Evolutionary conservation across 129 eudicot genomes (phyloP).

Genomic region (Flaveria bidentis): DNA sequence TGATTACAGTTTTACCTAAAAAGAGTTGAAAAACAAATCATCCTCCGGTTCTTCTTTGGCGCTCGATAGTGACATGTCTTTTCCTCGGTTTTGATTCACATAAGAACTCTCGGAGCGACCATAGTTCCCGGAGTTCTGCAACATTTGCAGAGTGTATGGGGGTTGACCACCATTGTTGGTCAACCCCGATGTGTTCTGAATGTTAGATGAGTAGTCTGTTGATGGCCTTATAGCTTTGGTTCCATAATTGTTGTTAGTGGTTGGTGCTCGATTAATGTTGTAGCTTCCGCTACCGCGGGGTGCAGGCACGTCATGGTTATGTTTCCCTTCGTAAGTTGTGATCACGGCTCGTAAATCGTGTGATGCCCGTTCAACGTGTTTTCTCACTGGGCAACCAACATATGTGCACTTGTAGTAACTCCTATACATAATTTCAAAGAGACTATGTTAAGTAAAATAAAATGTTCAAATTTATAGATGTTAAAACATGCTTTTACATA

Average conservation of each 20-base stretch:
- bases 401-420: constrained; percentile 98
- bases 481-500: too few relatives aligned
- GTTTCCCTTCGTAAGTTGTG: constrained; percentile 97
- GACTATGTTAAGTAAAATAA: constrained; percentile 15
- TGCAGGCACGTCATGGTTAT: constrained; percentile 97
- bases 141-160: constrained; percentile 78
- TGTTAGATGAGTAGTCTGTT: constrained; percentile 36
- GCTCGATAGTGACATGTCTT: constrained; percentile 31
- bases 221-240: constrained; percentile 65
- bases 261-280: constrained; percentile 48
- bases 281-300: constrained; percentile 88
- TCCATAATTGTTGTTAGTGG: constrained; percentile 38
- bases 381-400: constrained; percentile 77
- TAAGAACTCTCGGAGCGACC: constrained; percentile 42
- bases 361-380: constrained; percentile 93
- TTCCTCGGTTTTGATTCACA: constrained; percentile 42
- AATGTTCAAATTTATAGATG: neutral
- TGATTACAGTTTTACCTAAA: constrained; percentile 31
- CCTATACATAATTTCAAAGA: constrained; percentile 38
- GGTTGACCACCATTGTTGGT: constrained; percentile 47
- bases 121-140: constrained; percentile 48
- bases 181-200: constrained; percentile 39
- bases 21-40: constrained; percentile 63
- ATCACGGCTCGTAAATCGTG: constrained; percentile 90
- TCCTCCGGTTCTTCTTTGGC: constrained; percentile 85